A percentile compares a stretch with the other conserved stretches of the same genome.
phyloP scores from a whole-genome alignment of 2,329 filamentous ascomycete species.

The Fusarium sp. region DNA sequence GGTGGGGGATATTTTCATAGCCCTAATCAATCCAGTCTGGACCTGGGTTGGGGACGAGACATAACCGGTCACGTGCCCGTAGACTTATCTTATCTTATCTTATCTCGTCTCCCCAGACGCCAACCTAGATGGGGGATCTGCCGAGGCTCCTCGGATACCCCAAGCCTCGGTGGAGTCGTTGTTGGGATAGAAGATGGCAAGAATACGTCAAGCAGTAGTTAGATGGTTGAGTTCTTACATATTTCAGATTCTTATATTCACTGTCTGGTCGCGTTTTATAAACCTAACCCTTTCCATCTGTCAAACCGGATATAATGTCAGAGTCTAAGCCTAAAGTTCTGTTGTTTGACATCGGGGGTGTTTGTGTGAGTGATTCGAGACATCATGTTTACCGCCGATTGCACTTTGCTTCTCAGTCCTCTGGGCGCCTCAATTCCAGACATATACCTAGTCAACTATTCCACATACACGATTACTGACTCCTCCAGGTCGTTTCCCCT shows the following conservation, averaged over 20 bases:
- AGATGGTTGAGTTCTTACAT: neutral
- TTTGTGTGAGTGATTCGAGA: conserved; percentile 76
- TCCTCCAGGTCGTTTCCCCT: conserved; percentile 79
- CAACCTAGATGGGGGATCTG: conserved; percentile 26
- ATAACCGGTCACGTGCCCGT: conserved; percentile 34
- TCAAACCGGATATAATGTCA: conserved; percentile 12
- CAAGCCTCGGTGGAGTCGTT: conserved; percentile 17
- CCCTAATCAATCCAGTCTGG: conserved; percentile 49
- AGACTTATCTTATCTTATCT: conserved; percentile 18
- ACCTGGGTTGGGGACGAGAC: conserved; percentile 54
- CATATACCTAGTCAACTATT: too few relatives aligned
- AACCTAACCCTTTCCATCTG: neutral
- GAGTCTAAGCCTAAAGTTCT: conserved; percentile 72
- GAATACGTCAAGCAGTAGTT: neutral
- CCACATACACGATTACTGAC: neutral
- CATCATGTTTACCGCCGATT: neutral
- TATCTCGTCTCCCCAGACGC: neutral
- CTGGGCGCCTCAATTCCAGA: too few relatives aligned
- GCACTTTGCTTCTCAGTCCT: neutral
- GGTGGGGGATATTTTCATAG: conserved; percentile 54
- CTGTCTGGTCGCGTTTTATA: neutral
- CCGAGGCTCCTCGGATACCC: conserved; percentile 39
- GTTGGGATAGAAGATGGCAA: conserved; percentile 4
- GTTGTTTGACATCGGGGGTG: conserved; percentile 95
- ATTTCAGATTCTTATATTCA: conserved; percentile 26